Percentiles rank a stretch among this genome's conserved stretches.
These are phyloP conservation scores for Chlorencoelia australis DNA, from an alignment of 2,329 filamentous ascomycete species.

Conservation along the genomic window DNA sequence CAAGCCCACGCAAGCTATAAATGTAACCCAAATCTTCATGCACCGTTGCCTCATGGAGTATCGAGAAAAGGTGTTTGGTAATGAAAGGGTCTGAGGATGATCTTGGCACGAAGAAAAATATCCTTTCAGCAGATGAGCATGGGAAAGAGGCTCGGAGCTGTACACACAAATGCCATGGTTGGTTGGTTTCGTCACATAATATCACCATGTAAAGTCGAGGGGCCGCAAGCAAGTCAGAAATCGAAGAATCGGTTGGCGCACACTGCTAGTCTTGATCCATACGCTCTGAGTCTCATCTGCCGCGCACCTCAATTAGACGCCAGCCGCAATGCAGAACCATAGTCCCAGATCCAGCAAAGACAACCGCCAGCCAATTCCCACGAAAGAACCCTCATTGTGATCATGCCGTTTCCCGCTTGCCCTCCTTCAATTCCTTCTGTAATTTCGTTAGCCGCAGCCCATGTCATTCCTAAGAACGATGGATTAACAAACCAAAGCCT, in stretches of 20 bases:
- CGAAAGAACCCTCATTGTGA: slow-evolving; percentile 16
- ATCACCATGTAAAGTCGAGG: slow-evolving; percentile 6
- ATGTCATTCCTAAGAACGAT: not conserved
- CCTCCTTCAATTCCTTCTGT: slow-evolving; percentile 96
- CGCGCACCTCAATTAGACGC: no score
- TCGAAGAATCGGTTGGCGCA: no score
- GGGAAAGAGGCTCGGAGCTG: slow-evolving; percentile 32
- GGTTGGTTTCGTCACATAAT: slow-evolving; percentile 7
- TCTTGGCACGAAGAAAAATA: slow-evolving; percentile 41
- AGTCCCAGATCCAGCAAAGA: no score
- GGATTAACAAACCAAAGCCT: slow-evolving; percentile 77
- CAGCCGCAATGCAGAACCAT: no score
- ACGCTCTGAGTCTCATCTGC: no score
- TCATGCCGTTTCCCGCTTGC: slow-evolving; percentile 83
- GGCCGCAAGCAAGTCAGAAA: no score
- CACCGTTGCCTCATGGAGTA: slow-evolving; percentile 43
- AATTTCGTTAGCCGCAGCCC: slow-evolving; percentile 11
- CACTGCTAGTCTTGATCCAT: no score
- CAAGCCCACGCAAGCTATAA: no score
- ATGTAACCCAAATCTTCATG: slow-evolving; percentile 50
- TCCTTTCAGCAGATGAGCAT: slow-evolving; percentile 37
- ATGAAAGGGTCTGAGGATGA: slow-evolving; percentile 36
- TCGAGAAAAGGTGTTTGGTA: slow-evolving; percentile 54
- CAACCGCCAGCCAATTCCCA: slow-evolving; percentile 21
- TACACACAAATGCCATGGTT: slow-evolving; percentile 40